Conservation (phyloP, 768 basidiomycete genomes). For the Antrodiella citrinella region DNA sequence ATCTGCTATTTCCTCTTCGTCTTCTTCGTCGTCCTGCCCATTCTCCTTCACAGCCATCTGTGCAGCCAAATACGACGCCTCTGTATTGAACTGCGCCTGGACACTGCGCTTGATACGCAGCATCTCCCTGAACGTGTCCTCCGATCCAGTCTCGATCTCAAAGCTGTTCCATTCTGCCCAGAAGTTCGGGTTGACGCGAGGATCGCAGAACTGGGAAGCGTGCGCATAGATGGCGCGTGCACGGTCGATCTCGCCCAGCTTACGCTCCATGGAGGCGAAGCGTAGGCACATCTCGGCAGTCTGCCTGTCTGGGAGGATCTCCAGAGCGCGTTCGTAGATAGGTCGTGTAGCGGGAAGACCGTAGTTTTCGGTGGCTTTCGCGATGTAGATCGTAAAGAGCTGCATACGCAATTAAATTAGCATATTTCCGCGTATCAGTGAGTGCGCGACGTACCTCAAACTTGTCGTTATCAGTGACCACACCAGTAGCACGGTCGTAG, state of each 20-base stretch:
- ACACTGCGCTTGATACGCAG: slow-evolving; percentile 95
- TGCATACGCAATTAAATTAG: slow-evolving; percentile 23
- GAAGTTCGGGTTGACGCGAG: slow-evolving; percentile 83
- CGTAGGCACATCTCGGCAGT: slow-evolving; percentile 97
- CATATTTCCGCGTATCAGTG: neutral
- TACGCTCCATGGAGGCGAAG: slow-evolving; percentile 92
- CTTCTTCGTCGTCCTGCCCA: slow-evolving; percentile 29
- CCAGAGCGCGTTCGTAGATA: slow-evolving; percentile 93
- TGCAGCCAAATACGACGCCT: slow-evolving; percentile 86
- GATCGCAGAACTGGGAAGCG: slow-evolving; percentile 98
- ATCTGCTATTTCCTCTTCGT: slow-evolving; percentile 40
- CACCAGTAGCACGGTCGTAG: slow-evolving; percentile 85
- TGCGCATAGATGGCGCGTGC: slow-evolving; percentile 96
- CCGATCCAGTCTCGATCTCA: slow-evolving; percentile 97
- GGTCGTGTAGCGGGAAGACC: slow-evolving; percentile 93
- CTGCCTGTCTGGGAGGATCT: slow-evolving; percentile 86
- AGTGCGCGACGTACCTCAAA: slow-evolving; percentile 62
- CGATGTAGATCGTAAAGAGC: slow-evolving; percentile 97
- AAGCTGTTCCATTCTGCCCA: slow-evolving; percentile 97
- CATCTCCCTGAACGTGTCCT: slow-evolving; percentile 97
- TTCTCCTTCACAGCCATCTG: slow-evolving; percentile 55
- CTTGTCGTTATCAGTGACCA: slow-evolving; percentile 84
- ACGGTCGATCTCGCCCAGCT: slow-evolving; percentile 97
- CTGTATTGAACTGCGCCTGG: slow-evolving; percentile 98
- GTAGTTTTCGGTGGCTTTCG: slow-evolving; percentile 93